These are phyloP conservation scores for Hypoxylon fuscum DNA, from an alignment of 495 filamentous ascomycete species.

Conservation along the genomic window DNA sequence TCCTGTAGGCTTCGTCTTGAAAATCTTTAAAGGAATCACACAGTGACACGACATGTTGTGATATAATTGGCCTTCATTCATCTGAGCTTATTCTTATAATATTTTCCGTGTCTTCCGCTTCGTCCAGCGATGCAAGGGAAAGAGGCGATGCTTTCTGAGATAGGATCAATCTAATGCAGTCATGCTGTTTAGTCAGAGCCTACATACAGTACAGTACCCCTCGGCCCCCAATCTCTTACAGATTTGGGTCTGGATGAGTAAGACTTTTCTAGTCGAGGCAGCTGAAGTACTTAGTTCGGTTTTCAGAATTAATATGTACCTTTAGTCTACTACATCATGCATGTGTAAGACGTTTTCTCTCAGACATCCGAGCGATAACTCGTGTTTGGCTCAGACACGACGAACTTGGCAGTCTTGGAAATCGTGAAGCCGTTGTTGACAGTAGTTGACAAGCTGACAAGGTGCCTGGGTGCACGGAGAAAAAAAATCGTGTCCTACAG, in stretches of 20 bases:
- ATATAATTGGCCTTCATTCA: slow-evolving; percentile 17
- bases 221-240: too few relatives aligned
- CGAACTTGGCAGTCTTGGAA: neutral
- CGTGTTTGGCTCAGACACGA: neutral
- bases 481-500: neutral
- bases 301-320: too few relatives aligned
- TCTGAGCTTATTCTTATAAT: slow-evolving; percentile 9
- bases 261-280: too few relatives aligned
- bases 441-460: too few relatives aligned
- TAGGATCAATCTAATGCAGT: neutral
- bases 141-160: neutral
- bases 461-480: neutral
- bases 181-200: slow-evolving; percentile 1
- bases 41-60: slow-evolving; percentile 21
- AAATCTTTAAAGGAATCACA: slow-evolving; percentile 25
- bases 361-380: neutral
- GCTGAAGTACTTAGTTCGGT: too few relatives aligned
- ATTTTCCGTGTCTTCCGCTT: slow-evolving; percentile 20
- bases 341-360: neutral
- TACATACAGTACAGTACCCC: too few relatives aligned
- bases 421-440: neutral
- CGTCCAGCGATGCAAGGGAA: slow-evolving; percentile 4
- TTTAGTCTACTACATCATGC: too few relatives aligned
- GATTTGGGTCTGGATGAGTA: too few relatives aligned
- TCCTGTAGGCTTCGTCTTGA: neutral